A percentile compares a stretch with the other conserved stretches of the same genome.
Conservation (phyloP, 2,329 filamentous ascomycete species). For the Cladosporium sp. region DNA sequence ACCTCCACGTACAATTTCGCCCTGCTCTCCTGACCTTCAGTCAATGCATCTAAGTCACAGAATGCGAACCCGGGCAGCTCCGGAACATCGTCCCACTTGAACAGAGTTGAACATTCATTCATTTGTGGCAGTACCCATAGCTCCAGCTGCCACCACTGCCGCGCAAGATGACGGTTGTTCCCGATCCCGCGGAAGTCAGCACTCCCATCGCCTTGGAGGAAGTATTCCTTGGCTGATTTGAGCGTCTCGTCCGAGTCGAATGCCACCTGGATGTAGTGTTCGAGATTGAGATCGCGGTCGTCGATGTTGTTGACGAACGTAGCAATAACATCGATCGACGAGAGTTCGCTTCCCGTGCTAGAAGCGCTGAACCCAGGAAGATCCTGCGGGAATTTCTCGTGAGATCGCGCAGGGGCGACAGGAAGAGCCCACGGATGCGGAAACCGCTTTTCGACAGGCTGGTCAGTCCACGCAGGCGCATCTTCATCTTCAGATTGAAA, state of each 20-base stretch:
- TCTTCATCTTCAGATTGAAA: background rate
- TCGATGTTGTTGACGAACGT: slow-evolving; percentile 2
- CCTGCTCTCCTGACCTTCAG: background rate
- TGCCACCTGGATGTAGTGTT: slow-evolving; percentile 1
- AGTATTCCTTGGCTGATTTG: background rate
- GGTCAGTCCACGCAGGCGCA: background rate
- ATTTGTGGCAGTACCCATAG: slow-evolving; percentile 9
- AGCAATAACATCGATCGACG: background rate
- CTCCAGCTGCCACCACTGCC: slow-evolving; percentile 2
- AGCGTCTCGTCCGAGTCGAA: slow-evolving; percentile 3
- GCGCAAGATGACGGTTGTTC: background rate
- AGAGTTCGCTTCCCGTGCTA: background rate
- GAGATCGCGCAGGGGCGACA: background rate
- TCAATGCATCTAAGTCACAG: background rate
- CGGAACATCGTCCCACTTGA: slow-evolving; percentile 7
- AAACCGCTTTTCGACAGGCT: background rate
- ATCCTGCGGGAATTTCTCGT: background rate
- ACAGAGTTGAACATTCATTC: background rate
- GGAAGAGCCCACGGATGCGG: slow-evolving; percentile 9
- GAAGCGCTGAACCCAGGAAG: background rate
- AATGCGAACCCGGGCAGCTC: background rate
- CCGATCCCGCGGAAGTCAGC: slow-evolving; percentile 1
- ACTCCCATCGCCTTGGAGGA: background rate
- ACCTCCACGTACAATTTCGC: slow-evolving; percentile 9
- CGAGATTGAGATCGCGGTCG: background rate